These are phyloP conservation scores for Arctostaphylos glauca DNA, from an alignment of 148 eudicot genomes.

Conservation along the genomic window DNA sequence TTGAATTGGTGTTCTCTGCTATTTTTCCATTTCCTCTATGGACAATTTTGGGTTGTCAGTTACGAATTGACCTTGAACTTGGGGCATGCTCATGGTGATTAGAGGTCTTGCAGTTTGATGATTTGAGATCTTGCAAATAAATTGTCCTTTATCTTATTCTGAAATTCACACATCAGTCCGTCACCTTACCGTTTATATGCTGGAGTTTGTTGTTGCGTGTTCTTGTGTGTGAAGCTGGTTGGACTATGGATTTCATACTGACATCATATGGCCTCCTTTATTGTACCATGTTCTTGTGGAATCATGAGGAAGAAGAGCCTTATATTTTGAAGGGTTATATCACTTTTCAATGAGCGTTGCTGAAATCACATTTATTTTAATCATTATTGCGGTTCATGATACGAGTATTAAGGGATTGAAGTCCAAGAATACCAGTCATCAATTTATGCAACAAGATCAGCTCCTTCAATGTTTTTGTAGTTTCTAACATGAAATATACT, in stretches of 20 bases:
- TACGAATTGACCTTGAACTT: neutral
- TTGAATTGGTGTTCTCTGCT: neutral
- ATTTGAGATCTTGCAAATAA: neutral
- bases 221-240: neutral
- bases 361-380: neutral
- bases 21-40: conserved; percentile 2
- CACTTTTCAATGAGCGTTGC: neutral
- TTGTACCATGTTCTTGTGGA: neutral
- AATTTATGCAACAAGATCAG: neutral
- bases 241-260: neutral
- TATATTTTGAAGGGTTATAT: neutral
- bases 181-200: neutral
- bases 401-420: neutral
- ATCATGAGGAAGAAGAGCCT: neutral
- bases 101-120: no score
- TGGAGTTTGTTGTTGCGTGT: neutral
- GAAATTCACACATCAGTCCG: conserved; percentile 1
- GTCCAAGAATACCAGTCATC: neutral
- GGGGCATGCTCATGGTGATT: neutral
- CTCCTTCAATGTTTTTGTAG: neutral
- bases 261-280: neutral
- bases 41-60: neutral
- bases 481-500: neutral
- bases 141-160: neutral
- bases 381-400: neutral